These are phyloP conservation scores for Thermochaetoides thermophila DNA, from an alignment of 495 filamentous ascomycete genomes.

Conservation along the genomic window DNA sequence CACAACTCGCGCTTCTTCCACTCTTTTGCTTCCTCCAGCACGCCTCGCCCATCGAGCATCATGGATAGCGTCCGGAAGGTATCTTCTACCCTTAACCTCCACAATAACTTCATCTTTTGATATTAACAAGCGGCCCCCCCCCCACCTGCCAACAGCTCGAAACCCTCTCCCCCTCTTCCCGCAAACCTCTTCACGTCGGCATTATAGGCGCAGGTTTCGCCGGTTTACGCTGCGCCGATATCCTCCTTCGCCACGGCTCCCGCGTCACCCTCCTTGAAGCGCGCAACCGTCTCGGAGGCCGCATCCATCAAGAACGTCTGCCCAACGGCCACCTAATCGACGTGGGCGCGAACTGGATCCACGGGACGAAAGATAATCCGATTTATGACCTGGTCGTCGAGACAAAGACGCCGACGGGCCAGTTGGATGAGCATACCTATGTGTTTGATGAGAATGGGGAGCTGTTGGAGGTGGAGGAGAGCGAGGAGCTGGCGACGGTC, in stretches of 20 bases:
- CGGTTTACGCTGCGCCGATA: slow-evolving; percentile 75
- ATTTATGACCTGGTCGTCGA: slow-evolving; percentile 62
- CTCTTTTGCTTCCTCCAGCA: slow-evolving; percentile 1
- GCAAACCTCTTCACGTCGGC: slow-evolving; percentile 40
- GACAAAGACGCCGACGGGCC: slow-evolving; percentile 45
- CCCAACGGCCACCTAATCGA: slow-evolving; percentile 35
- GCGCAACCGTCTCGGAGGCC: slow-evolving; percentile 67
- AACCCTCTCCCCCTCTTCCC: slow-evolving; percentile 16
- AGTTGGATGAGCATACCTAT: slow-evolving; percentile 40
- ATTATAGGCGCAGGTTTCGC: slow-evolving; percentile 78
- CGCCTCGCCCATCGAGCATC: slow-evolving; percentile 19
- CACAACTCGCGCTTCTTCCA: slow-evolving; percentile 13
- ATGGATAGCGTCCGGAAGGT: slow-evolving; percentile 16
- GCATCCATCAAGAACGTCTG: slow-evolving; percentile 43
- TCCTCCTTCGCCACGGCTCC: slow-evolving; percentile 63
- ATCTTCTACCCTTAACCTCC: neutral
- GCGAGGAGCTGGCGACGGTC: slow-evolving; percentile 39
- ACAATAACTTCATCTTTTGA: neutral
- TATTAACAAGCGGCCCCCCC: too few relatives aligned
- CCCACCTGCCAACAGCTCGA: too few relatives aligned
- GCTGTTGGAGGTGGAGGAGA: slow-evolving; percentile 35
- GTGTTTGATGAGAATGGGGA: slow-evolving; percentile 52
- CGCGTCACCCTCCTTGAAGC: slow-evolving; percentile 78
- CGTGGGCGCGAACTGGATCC: slow-evolving; percentile 91
- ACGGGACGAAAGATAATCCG: slow-evolving; percentile 74